Evolutionary conservation across 148 eudicot species (phyloP).

Genomic region (Nyssa sinensis): DNA sequence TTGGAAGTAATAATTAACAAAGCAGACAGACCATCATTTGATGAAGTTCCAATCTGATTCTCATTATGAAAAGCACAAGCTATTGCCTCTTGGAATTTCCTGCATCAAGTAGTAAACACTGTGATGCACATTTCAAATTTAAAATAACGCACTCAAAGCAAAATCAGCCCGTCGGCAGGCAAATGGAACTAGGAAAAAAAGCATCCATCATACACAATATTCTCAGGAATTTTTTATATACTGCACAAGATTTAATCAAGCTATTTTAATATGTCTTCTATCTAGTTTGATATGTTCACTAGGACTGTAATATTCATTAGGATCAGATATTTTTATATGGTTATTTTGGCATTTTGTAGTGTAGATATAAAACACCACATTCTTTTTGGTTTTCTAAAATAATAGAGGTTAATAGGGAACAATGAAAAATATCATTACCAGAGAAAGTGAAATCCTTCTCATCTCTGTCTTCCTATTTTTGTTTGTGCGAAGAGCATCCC

Average conservation of each 20-base stretch:
- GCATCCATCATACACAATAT: not conserved
- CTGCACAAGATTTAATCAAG: not conserved
- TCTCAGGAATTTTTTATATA: not conserved
- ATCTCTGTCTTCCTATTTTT: not conserved
- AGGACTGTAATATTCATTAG: not conserved
- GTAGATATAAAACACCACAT: not conserved
- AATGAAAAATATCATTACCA: not conserved
- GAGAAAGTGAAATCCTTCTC: not conserved
- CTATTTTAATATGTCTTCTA: not conserved
- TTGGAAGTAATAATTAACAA: not conserved
- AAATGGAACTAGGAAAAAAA: not conserved
- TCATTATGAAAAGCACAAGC: slow-evolving; percentile 19
- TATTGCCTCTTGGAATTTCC: slow-evolving; percentile 50
- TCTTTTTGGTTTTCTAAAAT: not conserved
- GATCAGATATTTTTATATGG: not conserved
- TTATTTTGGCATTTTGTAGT: not conserved
- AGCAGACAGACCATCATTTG: slow-evolving; percentile 36
- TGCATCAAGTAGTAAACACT: slow-evolving; percentile 29
- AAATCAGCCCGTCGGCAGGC: not conserved
- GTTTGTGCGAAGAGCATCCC: not conserved
- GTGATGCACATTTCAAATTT: not conserved
- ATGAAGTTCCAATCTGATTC: slow-evolving; percentile 26
- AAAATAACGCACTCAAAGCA: not conserved
- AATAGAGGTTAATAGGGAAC: not conserved
- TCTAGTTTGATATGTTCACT: not conserved